These are phyloP conservation scores for Viola pubescens DNA, from an alignment of 441 rosid genomes.

Conservation along the genomic window DNA sequence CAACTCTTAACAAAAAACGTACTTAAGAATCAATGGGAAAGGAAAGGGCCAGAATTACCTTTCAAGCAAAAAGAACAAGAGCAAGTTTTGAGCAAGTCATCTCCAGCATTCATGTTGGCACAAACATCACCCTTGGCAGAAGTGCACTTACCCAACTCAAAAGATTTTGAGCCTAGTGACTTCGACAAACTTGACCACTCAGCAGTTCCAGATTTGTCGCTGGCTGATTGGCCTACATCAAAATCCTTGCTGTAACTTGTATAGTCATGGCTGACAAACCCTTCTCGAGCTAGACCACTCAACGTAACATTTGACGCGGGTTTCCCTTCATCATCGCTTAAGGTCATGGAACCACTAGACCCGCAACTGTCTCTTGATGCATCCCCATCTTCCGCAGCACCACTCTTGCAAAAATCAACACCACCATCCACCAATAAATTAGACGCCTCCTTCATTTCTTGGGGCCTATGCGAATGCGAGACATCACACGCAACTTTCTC, in stretches of 20 bases:
- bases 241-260: constrained; percentile 27
- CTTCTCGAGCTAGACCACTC: constrained; percentile 18
- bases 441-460: constrained; percentile 27
- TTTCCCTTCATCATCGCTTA: constrained; percentile 25
- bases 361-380: constrained; percentile 28
- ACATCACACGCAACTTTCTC: constrained; percentile 17
- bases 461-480: constrained; percentile 20
- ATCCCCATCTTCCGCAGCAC: constrained; percentile 22
- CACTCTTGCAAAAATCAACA: constrained; percentile 14
- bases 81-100: constrained; percentile 54
- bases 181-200: constrained; percentile 40
- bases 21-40: constrained; percentile 3
- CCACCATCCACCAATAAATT: constrained; percentile 22
- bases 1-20: constrained; percentile 11
- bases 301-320: constrained; percentile 19
- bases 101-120: constrained; percentile 27
- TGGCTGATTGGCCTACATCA: constrained; percentile 22
- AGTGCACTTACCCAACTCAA: constrained; percentile 44
- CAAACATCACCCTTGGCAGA: constrained; percentile 25
- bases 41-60: constrained; percentile 37
- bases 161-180: constrained; percentile 33
- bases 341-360: constrained; percentile 23
- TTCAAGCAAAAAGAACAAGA: constrained; percentile 78
- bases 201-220: constrained; percentile 25
- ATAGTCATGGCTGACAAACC: constrained; percentile 17